Evolutionary conservation across 768 basidiomycete species (phyloP).

Genomic region (Russula abietina): DNA sequence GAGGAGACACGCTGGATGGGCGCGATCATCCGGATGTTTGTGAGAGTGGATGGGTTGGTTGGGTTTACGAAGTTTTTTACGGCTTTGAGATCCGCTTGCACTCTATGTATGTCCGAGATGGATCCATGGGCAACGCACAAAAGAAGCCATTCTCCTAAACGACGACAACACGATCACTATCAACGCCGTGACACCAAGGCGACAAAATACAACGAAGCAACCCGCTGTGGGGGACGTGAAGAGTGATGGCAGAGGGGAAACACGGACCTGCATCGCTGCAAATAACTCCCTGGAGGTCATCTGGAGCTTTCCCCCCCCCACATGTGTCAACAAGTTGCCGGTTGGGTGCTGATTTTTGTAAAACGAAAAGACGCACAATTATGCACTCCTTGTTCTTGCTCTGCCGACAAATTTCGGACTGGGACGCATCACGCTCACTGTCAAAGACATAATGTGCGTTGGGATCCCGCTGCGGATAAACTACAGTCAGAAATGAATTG

Average conservation of each 20-base stretch:
- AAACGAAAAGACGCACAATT: not conserved
- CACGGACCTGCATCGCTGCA: conserved; percentile 62
- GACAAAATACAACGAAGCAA: not conserved
- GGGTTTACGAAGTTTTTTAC: not conserved
- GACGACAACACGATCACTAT: not conserved
- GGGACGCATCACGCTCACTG: conserved; percentile 49
- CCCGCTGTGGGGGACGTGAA: not conserved
- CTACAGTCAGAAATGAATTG: not conserved
- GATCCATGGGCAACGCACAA: conserved; percentile 60
- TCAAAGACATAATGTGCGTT: conserved; percentile 55
- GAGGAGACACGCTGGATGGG: not conserved
- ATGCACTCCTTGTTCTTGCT: conserved; percentile 45
- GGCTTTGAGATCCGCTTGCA: conserved; percentile 56
- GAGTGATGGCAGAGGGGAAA: not conserved
- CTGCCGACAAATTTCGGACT: conserved; percentile 55
- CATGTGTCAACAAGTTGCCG: not conserved
- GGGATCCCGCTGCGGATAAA: conserved; percentile 28
- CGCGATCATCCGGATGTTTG: not conserved
- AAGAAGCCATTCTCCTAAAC: conserved; percentile 45
- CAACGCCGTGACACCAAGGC: not conserved
- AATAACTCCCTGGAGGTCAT: conserved; percentile 49
- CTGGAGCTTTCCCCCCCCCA: not conserved
- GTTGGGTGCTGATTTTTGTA: not conserved
- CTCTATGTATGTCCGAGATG: conserved; percentile 57
- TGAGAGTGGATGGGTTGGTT: not conserved